Base-by-base conservation (phyloP, 2,329 filamentous ascomycete genomes). In the Aspergillus fijiensis region DNA sequence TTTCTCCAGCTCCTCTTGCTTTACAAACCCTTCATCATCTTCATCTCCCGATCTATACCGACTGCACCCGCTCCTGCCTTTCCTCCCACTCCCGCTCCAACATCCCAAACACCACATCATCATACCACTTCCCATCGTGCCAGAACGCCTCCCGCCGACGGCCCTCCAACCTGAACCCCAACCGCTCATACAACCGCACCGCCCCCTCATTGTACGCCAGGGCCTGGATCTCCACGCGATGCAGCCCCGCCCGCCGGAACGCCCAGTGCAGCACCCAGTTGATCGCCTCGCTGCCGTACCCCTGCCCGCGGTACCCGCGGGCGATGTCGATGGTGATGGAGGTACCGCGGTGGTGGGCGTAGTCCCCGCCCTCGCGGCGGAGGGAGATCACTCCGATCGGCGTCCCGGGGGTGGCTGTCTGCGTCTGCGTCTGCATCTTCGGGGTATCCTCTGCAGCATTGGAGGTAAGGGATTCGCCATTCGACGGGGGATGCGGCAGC, bases 141-240 rank as follows among this genome's bases (percentile, higher is more conserved):
- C 51, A 57, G 2, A 64, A 1, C 2, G 62, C 53, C 52, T 65
- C 63, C 19, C 63, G 57, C 14, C 60, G 51, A 3, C 63, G 57
- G 14, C 63, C 63, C 45, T 65, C 63, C 6, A 63, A 42, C 39
- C 50, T 51, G 50, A 65, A 65, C 0, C 63, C 63, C 31, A 64
- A 45, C 23, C 58, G 60, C 14, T 52, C 48, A 47, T 65, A 64
- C 39, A 65, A 51, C 19, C 49, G 50, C 29, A 60, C 25, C 1
- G 62, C 62, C 19, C 49, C 50, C 0, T 12, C 16, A 16, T 64
- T 64, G 47, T 51, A 64, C 11, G 58, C 56, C 49, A 61, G 59
- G 4, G 60, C 25, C 16, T 45, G 11, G 10, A 63, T 39, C 1
- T 7, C 14, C 6, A 64, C 53, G 16, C 62, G 60, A 21, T 64